Evolutionary conservation across 148 eudicot species (phyloP).

Genomic region (Dysphania ambrosioides): DNA sequence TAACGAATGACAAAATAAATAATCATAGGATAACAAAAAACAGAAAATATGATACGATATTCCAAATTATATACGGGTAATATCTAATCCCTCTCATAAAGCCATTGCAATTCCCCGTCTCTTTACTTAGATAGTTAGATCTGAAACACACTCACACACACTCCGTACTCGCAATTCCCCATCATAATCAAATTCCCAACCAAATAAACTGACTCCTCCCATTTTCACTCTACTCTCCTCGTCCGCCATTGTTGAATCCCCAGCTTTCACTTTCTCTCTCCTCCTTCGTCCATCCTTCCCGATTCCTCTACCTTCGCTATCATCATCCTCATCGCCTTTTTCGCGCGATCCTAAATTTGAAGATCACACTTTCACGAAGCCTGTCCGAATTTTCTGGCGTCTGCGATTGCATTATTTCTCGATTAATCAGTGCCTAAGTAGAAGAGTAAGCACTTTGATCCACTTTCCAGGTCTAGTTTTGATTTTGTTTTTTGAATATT

Average conservation of each 20-base stretch:
- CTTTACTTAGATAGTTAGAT: not conserved
- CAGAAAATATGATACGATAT: slow-evolving; percentile 6
- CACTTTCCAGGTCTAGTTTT: slow-evolving; percentile 15
- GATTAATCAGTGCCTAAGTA: not conserved
- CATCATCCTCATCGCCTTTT: slow-evolving; percentile 1
- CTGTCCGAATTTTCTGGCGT: not conserved
- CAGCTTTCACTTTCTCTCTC: slow-evolving; percentile 23
- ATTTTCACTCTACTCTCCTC: slow-evolving; percentile 23
- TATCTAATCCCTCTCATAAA: too few relatives aligned
- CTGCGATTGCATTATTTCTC: not conserved
- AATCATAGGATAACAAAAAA: not conserved
- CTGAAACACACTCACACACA: slow-evolving; percentile 13
- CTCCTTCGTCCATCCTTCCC: not conserved
- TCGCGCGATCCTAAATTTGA: slow-evolving; percentile 11
- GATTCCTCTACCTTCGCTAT: not conserved
- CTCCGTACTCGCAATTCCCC: not conserved
- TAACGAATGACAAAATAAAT: not conserved
- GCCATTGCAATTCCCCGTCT: too few relatives aligned
- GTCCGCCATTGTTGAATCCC: slow-evolving; percentile 38
- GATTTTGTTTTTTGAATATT: not conserved
- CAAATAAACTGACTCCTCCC: slow-evolving; percentile 29
- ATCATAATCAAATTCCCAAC: slow-evolving; percentile 16
- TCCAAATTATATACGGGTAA: too few relatives aligned
- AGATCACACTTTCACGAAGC: slow-evolving; percentile 21
- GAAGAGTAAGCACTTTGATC: slow-evolving; percentile 1